Evolutionary conservation across 169 alveolate species (phyloP), one percentile per base, ranked within the genome.

Genomic region (Amoebophrya sp.): DNA sequence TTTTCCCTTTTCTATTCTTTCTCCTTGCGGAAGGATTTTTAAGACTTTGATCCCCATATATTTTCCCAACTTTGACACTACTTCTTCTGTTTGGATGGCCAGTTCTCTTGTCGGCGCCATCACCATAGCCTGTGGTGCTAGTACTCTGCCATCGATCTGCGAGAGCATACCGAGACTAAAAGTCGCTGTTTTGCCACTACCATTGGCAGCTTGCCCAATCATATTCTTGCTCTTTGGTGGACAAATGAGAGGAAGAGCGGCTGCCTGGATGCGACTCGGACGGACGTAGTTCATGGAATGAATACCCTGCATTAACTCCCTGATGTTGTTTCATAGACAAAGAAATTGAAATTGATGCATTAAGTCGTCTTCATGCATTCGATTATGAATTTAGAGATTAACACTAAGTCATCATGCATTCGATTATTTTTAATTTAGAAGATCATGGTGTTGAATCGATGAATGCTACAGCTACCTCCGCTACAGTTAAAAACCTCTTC

Each of bases 121-220:
- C 83, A 98, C 95, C 92, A 98, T 91, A 36, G 99, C 99, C 94
- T 96, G 96, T 41, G 95, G 94, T 54, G 90, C 41, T 65, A 0
- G 3, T n/a, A 90, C 26, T 41, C 14, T n/a, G 10, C 78, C 39
- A 12, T n/a, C 77, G 1, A 36, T n/a, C 33, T 34, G 0, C 47
- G 53, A 6, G 26, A 36, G 83, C 92, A 90, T 95, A 3, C 99
- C 98, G 89, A 98, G 93, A 12, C 98, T 97, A 94, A 98, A 98
- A 18, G 99, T 98, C 1, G 98, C 99, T 0, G 99, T 98, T 95
- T 98, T 98, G 39, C 99, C 99, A 90, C 99, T 95, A 24, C 99
- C 99, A 93, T 98, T 98, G 92, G 97, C 98, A 0, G 99, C 98
- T 94, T 98, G 99, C 26, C 98, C 99, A 77, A 97, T 96, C 93